A percentile compares a stretch with the other conserved stretches of the same genome.
Conservation (phyloP, 2,329 filamentous ascomycete species). For the Tolypocladium inflatum region DNA sequence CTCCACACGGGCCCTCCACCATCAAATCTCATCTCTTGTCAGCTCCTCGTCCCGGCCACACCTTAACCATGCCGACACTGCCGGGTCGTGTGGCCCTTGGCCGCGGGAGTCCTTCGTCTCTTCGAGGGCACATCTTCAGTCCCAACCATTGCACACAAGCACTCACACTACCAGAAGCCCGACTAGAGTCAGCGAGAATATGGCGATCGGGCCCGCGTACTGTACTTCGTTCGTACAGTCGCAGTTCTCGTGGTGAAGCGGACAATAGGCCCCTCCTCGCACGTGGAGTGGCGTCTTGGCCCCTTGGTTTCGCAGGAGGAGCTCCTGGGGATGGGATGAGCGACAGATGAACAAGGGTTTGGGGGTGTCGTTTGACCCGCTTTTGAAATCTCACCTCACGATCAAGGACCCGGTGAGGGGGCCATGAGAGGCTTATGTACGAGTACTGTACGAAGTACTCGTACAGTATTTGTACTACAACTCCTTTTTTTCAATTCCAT, state of each 20-base stretch:
- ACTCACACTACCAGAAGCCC: not conserved
- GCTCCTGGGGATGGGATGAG: not conserved
- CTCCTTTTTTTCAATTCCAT: not conserved
- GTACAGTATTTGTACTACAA: not conserved
- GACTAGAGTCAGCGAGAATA: not conserved
- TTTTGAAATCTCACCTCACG: not conserved
- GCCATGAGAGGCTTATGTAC: not conserved
- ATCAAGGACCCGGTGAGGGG: not conserved
- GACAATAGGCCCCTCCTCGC: not conserved
- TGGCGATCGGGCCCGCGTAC: not conserved
- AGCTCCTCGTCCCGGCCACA: conserved; percentile 1
- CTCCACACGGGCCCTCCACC: conserved; percentile 5
- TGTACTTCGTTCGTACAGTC: not conserved
- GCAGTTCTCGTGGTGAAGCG: not conserved
- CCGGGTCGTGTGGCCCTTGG: not conserved
- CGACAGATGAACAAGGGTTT: not conserved
- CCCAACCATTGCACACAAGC: not conserved
- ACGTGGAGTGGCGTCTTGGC: conserved; percentile 6
- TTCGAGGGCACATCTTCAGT: not conserved
- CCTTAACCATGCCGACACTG: conserved; percentile 1
- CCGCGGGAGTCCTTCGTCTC: not conserved
- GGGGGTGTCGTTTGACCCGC: not conserved
- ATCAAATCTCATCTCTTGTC: conserved; percentile 8
- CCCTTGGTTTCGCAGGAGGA: not conserved
- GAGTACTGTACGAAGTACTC: no score